Evolutionary conservation across 2,329 filamentous ascomycete genomes (phyloP), one percentile per base, ranked within the genome.

Genomic region (Zasmidium cellare): DNA sequence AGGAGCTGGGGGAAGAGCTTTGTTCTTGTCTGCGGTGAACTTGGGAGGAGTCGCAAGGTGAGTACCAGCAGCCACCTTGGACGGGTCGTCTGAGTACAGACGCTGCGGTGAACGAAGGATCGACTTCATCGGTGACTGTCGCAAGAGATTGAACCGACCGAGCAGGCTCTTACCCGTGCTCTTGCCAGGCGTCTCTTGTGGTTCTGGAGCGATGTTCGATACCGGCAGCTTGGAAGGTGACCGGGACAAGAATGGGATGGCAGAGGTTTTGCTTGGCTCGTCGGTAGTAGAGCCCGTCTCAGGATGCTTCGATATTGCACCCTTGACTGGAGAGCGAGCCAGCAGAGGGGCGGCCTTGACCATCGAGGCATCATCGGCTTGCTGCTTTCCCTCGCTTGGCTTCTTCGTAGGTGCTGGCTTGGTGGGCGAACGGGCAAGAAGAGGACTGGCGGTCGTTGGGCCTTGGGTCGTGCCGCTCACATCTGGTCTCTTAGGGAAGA

Each of bases 91-190:
- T 1, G 83, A 86, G 71, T 84, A 87, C 44, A 85, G 76, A 66
- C 85, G 69, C 74, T 83, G 68, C 69, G 85, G 74, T 68, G 80
- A 74, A 77, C 84, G 83, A n/a, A 88, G 80, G 60, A 88, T 87
- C 1, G 84, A 87, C 65, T 83, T 86, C 58, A 87, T 77, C 12
- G 78, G 77, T n/a, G 76, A 75, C 24, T 81, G 67, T n/a, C 76
- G 81, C 24, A 84, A 80, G 6, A 84, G 67, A 56, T 78, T 76
- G 59, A 76, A 73, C 59, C 74, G 78, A 20, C 73, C 70, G 31
- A 78, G 70, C 23, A 76, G 67, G 47, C 75, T 74, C 55, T 69
- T 71, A 16, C 63, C 62, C 1, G 56, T 60, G 19, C 59, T 59
- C 51, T 71, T 69, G n/a, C 64, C 75, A 54, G 53, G 71, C 52